Percentiles rank a stretch among this genome's conserved stretches.
These are phyloP conservation scores for Pezicula neosporulosa DNA, from an alignment of 2,329 filamentous ascomycete species.

Conservation along the genomic window DNA sequence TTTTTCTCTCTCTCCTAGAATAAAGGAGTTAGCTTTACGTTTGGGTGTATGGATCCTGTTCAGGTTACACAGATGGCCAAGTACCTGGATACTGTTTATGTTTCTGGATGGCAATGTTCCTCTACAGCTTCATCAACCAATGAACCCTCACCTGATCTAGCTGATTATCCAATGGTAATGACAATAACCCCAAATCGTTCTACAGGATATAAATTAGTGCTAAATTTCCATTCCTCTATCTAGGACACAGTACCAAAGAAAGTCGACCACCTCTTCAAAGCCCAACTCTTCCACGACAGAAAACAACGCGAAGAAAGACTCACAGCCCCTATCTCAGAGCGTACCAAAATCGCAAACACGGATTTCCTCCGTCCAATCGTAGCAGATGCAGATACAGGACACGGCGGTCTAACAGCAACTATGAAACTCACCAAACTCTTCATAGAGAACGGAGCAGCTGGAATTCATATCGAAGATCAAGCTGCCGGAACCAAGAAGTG, in stretches of 20 bases:
- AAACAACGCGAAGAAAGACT: constrained; percentile 61
- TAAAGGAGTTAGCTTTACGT: constrained; percentile 27
- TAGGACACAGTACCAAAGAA: constrained; percentile 60
- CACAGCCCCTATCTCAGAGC: constrained; percentile 54
- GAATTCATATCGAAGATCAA: constrained; percentile 70
- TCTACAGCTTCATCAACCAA: constrained; percentile 64
- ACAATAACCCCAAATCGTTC: background rate
- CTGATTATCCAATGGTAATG: constrained; percentile 52
- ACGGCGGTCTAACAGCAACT: constrained; percentile 63
- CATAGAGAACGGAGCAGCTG: constrained; percentile 66
- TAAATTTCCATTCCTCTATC: too few relatives aligned
- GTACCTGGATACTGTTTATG: constrained; percentile 65
- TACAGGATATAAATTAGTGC: background rate
- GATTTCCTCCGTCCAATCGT: constrained; percentile 67
- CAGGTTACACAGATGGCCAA: constrained; percentile 72
- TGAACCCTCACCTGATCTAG: constrained; percentile 68
- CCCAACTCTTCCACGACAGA: constrained; percentile 65
- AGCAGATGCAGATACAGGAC: constrained; percentile 64
- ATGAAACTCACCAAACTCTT: constrained; percentile 68
- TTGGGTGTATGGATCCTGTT: constrained; percentile 68
- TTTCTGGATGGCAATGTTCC: constrained; percentile 68
- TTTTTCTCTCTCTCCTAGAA: too few relatives aligned
- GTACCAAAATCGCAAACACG: constrained; percentile 56
- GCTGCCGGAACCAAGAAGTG: constrained; percentile 67
- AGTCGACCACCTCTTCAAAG: constrained; percentile 67